Base-by-base conservation (phyloP, 176 grass and related monocot genomes). In the Musa beccarii region DNA sequence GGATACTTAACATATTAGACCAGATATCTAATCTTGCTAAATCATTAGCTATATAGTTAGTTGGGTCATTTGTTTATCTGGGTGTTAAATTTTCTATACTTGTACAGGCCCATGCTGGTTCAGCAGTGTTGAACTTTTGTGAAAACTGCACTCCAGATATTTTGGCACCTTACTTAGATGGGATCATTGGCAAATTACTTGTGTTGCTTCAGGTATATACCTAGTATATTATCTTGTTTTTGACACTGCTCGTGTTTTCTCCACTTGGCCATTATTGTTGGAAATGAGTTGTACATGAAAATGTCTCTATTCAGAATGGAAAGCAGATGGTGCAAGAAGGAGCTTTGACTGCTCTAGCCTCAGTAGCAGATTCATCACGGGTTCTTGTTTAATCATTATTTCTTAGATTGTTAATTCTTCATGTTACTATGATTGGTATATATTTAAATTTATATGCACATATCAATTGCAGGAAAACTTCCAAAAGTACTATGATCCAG, bases 291-390 rank as follows among this genome's bases (percentile, higher is more conserved):
- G 10, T 10, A 51, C n/a, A n/a, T 70, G 34, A 70, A 70, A 34
- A 25, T 9, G 51, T 34, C 20, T 23, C 64, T 62, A 74, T 83
- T 79, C 81, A 96, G 88, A 99, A 95, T 52, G 96, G 91, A 49
- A 99, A 99, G 81, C 96, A 95, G 85, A 95, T 99, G 96, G 96
- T 99, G 75, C 96, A 99, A 85, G 96, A 99, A 81, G 96, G 91
- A 75, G 91, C 96, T 74, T 82, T 99, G 52, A 99, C 96, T 25
- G 96, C 96, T 82, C 83, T 99, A 80, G 96, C 96, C 57, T 99
- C 96, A 79, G 91, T 99, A 72, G 96, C 96, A 22, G 96, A 99
- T 92, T 99, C 91, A 34, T 99, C 96, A 29, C 96, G 89, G 89
- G 96, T 99, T 86, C 24, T 53, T 55, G 23, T 23, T 55, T 13